Conservation (phyloP, 768 basidiomycete genomes). For the Rhizopogon roseolus region DNA sequence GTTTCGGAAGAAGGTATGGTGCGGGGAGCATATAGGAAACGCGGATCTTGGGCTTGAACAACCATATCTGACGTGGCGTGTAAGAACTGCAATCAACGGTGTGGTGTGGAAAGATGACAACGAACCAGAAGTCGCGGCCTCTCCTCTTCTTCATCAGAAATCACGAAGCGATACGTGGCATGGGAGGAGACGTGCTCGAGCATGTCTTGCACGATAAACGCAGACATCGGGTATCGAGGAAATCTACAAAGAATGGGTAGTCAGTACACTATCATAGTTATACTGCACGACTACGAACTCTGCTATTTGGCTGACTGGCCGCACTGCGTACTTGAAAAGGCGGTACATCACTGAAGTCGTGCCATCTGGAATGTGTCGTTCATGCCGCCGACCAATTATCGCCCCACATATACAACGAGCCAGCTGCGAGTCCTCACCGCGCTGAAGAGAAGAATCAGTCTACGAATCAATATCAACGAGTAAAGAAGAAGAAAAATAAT, state of each 20-base stretch:
- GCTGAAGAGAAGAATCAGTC: conserved; percentile 30
- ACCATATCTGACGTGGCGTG: conserved; percentile 63
- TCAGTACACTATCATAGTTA: not conserved
- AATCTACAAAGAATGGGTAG: conserved; percentile 19
- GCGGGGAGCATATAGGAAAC: conserved; percentile 64
- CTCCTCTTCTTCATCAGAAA: conserved; percentile 85
- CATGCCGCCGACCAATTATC: conserved; percentile 66
- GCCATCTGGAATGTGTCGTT: conserved; percentile 32
- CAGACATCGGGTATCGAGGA: conserved; percentile 59
- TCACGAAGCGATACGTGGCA: conserved; percentile 87
- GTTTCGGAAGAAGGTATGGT: conserved; percentile 55
- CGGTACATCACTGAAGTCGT: conserved; percentile 48
- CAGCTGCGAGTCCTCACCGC: conserved; percentile 57
- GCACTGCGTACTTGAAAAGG: conserved; percentile 80
- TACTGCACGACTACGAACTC: conserved; percentile 48
- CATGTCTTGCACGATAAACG: conserved; percentile 92
- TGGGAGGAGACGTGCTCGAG: conserved; percentile 87
- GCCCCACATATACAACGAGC: conserved; percentile 84
- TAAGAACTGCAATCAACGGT: not conserved
- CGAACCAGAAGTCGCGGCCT: conserved; percentile 73
- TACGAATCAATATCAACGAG: conserved; percentile 10
- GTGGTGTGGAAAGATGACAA: conserved; percentile 1
- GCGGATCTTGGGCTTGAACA: conserved; percentile 88
- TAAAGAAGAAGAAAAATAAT: conserved; percentile 2
- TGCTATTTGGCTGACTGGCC: conserved; percentile 54